Conservation (phyloP, 768 basidiomycete species). For the Podaxis sp. region DNA sequence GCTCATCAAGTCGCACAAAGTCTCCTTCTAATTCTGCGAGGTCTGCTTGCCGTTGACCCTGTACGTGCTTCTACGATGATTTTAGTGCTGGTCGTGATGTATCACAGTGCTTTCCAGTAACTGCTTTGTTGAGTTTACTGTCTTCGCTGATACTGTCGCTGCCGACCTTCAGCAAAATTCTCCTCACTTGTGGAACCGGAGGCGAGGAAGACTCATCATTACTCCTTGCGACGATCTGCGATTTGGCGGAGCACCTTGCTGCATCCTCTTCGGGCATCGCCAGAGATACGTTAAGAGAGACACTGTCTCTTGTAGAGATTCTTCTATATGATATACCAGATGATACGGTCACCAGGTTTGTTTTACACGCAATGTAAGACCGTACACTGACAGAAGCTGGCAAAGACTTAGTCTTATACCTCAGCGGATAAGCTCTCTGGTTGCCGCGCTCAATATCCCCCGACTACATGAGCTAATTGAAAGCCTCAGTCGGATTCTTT, state of each 20-base stretch:
- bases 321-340: slow-evolving; percentile 49
- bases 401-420: slow-evolving; percentile 39
- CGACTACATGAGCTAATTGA: slow-evolving; percentile 55
- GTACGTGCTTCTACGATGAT: slow-evolving; percentile 32
- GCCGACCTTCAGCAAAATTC: slow-evolving; percentile 35
- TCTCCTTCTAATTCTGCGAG: slow-evolving; percentile 38
- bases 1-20: slow-evolving; percentile 32
- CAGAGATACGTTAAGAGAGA: slow-evolving; percentile 25
- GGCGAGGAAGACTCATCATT: slow-evolving; percentile 33
- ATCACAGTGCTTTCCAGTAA: slow-evolving; percentile 43
- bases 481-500: slow-evolving; percentile 48
- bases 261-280: not conserved
- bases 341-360: slow-evolving; percentile 39
- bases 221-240: slow-evolving; percentile 21
- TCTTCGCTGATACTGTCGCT: slow-evolving; percentile 44
- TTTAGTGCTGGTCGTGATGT: slow-evolving; percentile 15
- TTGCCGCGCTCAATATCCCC: slow-evolving; percentile 45
- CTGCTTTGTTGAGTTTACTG: slow-evolving; percentile 55
- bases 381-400: slow-evolving; percentile 4
- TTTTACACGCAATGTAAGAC: not conserved
- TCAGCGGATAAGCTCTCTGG: slow-evolving; percentile 40
- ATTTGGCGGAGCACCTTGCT: not conserved
- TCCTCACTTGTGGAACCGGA: slow-evolving; percentile 19
- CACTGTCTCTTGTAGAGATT: slow-evolving; percentile 50
- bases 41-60: slow-evolving; percentile 35